A percentile compares a stretch with the other conserved stretches of the same genome.
Evolutionary conservation across 345 rosid genomes (phyloP).

Genomic region (Boechera retrofracta): DNA sequence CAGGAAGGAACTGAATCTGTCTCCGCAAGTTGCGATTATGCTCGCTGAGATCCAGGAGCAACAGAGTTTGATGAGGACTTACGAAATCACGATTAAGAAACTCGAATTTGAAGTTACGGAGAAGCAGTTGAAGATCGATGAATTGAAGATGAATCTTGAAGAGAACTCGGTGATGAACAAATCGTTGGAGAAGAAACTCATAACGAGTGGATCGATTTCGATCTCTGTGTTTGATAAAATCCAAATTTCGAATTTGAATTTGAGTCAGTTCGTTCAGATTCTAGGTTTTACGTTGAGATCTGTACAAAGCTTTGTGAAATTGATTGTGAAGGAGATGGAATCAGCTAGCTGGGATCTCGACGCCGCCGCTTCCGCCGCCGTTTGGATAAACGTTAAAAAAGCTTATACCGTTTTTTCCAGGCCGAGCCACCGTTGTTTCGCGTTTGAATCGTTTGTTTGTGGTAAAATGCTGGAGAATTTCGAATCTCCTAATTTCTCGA

Average conservation of each 20-base stretch:
- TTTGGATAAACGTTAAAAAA: constrained; percentile 40
- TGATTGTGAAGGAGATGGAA: constrained; percentile 81
- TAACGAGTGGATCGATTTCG: constrained; percentile 49
- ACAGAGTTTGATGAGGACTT: constrained; percentile 88
- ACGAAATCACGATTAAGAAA: constrained; percentile 78
- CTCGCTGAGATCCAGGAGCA: constrained; percentile 96
- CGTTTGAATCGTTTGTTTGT: constrained; percentile 75
- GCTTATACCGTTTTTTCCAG: constrained; percentile 44
- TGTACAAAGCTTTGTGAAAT: constrained; percentile 64
- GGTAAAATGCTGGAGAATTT: constrained; percentile 74
- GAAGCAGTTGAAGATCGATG: constrained; percentile 52
- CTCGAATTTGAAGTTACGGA: constrained; percentile 56
- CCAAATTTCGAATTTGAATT: constrained; percentile 47
- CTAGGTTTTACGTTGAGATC: constrained; percentile 66
- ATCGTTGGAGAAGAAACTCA: constrained; percentile 66
- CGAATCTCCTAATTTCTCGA: constrained; percentile 52
- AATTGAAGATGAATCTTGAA: constrained; percentile 48
- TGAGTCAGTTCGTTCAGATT: constrained; percentile 61
- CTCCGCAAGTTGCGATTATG: constrained; percentile 87
- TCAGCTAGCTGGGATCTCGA: constrained; percentile 80
- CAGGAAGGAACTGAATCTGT: constrained; percentile 72
- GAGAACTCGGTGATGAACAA: constrained; percentile 52
- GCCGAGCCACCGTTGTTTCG: constrained; percentile 61
- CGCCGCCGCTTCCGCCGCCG: constrained; percentile 67
- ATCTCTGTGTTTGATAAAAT: constrained; percentile 60